These are phyloP conservation scores for Aspergillus viridinutans DNA, from an alignment of 2,329 filamentous ascomycete species.

Conservation along the genomic window DNA sequence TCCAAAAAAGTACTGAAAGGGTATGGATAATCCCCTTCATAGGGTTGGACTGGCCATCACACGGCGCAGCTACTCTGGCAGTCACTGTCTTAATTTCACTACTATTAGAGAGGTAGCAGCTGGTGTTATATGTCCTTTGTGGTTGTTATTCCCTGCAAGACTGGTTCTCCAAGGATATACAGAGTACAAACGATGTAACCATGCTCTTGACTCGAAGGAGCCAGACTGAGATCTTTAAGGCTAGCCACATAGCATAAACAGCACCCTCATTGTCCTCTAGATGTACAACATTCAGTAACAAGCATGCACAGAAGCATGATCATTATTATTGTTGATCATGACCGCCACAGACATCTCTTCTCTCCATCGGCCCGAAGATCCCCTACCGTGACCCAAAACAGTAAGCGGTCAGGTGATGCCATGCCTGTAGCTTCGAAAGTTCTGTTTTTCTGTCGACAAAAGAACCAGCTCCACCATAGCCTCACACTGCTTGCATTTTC, in stretches of 20 bases:
- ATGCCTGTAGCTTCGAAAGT: slow-evolving; percentile 10
- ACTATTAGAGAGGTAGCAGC: too few relatives aligned
- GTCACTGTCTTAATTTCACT: too few relatives aligned
- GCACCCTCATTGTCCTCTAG: background rate
- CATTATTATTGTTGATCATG: too few relatives aligned
- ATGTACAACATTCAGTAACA: background rate
- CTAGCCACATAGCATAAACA: too few relatives aligned
- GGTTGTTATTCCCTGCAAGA: too few relatives aligned
- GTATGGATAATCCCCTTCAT: background rate
- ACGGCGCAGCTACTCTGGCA: too few relatives aligned
- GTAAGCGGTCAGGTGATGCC: slow-evolving; percentile 14
- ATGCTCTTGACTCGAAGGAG: too few relatives aligned
- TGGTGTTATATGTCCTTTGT: background rate
- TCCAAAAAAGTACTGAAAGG: background rate
- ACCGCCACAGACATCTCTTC: too few relatives aligned
- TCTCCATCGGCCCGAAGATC: background rate
- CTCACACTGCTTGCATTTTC: background rate
- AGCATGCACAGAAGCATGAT: background rate
- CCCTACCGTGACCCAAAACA: background rate
- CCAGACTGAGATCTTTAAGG: too few relatives aligned
- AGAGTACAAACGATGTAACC: too few relatives aligned
- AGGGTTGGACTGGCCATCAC: background rate
- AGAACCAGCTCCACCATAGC: background rate
- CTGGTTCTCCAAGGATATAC: too few relatives aligned
- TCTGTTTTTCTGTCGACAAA: slow-evolving; percentile 11